Percentiles rank a stretch among this genome's conserved stretches.
Conservation (phyloP, 2,329 filamentous ascomycete species). For the Cordyceps javanica region DNA sequence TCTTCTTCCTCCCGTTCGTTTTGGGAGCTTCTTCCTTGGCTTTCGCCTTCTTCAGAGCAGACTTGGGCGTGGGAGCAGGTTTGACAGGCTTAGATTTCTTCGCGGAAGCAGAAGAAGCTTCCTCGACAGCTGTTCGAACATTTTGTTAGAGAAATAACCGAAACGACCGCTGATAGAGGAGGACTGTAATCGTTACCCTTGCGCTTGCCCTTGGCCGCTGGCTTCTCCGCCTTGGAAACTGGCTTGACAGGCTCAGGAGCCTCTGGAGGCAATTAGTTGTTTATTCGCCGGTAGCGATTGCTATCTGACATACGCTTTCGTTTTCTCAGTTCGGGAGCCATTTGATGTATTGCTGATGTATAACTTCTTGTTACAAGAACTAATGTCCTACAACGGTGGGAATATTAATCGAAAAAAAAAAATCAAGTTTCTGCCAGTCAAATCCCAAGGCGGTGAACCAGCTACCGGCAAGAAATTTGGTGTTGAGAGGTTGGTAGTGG, state of each 20-base stretch:
- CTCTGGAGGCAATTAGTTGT: conserved; percentile 14
- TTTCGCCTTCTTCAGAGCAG: conserved; percentile 27
- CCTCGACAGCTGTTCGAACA: conserved; percentile 32
- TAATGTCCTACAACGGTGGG: background rate
- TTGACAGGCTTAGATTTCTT: conserved; percentile 34
- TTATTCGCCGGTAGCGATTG: background rate
- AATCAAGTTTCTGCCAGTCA: conserved; percentile 31
- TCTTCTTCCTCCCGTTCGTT: conserved; percentile 16
- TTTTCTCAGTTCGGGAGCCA: conserved; percentile 40
- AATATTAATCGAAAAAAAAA: conserved; percentile 22
- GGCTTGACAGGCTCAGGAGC: conserved; percentile 21
- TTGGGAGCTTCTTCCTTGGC: conserved; percentile 23
- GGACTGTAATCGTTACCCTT: conserved; percentile 28
- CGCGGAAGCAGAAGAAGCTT: conserved; percentile 35
- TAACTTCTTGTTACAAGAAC: background rate
- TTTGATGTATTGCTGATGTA: conserved; percentile 24
- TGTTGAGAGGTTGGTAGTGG: background rate
- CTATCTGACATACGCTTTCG: conserved; percentile 22
- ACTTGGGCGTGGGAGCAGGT: conserved; percentile 19
- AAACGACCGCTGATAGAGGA: background rate
- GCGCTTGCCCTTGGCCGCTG: conserved; percentile 30
- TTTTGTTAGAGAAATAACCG: conserved; percentile 19
- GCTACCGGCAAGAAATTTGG: background rate
- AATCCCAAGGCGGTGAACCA: conserved; percentile 10
- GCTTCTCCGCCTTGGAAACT: conserved; percentile 24